Base-by-base conservation (phyloP, 306 rosid species). In the Datisca glomerata region DNA sequence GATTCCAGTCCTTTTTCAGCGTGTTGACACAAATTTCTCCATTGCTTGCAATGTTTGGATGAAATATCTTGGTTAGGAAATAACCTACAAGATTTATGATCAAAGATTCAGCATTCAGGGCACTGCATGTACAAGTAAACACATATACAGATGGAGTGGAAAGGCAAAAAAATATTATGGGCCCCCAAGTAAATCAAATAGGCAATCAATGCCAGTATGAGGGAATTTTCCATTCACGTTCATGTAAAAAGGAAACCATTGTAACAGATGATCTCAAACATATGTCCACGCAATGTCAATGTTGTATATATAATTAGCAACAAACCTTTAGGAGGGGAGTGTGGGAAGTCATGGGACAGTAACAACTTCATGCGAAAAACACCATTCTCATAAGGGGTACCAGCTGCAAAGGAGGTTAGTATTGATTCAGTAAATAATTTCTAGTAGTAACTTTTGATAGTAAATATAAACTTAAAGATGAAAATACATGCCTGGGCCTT, bases 11-110 rank as follows among this genome's bases (percentile, higher is more conserved):
- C 58, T 80, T 91, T 64, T 84, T 84, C 45, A 91, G 76, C 3
- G 98, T 78, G 78, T 91, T 91, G 62, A 91, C 98, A 73, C 98
- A 91, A 51, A 91, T 91, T 70, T 91, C 98, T 25, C 98, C 98
- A 28, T 73, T 75, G 54, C 34, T 68, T 60, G 98, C 74, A 66
- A 91, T 73, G 45, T 91, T 91, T 38, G 98, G 98, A 69, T 84
- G 98, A 68, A 91, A 91, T 56, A 91, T 84, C 73, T 78, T 91
- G 7, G 98, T 91, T 57, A 84, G 59, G 77, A 91, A 91, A 62
- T 58, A 91, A 55, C 98, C 98, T 91, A 34, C 55, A 72, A 31
- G 4, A 12, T 8, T 31, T 31, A 31, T 31, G 2, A 31, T n/a
- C n/a, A n/a, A n/a, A n/a, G n/a, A n/a, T n/a, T n/a, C n/a, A n/a